A percentile compares a stretch with the other conserved stretches of the same genome.
phyloP scores from a whole-genome alignment of 2,329 filamentous ascomycete genomes.

The Paraphaeosphaeria sporulosa region DNA sequence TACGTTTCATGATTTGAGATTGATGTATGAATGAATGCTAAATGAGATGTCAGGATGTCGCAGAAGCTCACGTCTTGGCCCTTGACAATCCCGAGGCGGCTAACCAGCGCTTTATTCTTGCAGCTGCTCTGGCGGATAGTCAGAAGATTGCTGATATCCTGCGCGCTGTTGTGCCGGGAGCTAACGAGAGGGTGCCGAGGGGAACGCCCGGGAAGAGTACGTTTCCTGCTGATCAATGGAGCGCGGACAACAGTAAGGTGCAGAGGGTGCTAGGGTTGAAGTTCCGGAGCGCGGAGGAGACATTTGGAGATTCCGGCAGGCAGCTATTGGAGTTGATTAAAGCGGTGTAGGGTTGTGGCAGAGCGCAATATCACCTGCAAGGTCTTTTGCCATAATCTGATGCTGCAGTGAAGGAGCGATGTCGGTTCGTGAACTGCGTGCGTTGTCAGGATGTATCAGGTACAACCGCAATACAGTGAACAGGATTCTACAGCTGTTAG shows the following conservation, averaged over 20 bases:
- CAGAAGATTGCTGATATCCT: slow-evolving; percentile 63
- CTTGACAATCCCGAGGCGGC: slow-evolving; percentile 60
- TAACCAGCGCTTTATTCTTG: slow-evolving; percentile 65
- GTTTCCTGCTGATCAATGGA: slow-evolving; percentile 40
- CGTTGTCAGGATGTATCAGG: background rate
- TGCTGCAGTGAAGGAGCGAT: background rate
- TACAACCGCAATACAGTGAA: background rate
- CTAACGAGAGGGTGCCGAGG: slow-evolving; percentile 54
- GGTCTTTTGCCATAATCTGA: background rate
- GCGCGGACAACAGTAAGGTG: slow-evolving; percentile 60
- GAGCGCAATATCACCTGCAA: background rate
- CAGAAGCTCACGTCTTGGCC: slow-evolving; percentile 65
- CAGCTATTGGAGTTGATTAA: slow-evolving; percentile 59
- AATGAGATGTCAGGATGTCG: slow-evolving; percentile 55
- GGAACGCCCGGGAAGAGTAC: slow-evolving; percentile 27
- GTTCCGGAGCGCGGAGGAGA: slow-evolving; percentile 61
- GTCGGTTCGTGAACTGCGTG: background rate
- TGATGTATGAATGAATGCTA: slow-evolving; percentile 16
- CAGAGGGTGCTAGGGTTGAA: slow-evolving; percentile 62
- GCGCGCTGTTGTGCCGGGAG: slow-evolving; percentile 57
- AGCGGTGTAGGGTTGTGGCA: background rate
- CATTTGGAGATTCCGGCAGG: slow-evolving; percentile 65
- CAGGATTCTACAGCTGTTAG: background rate
- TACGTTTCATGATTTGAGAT: background rate
- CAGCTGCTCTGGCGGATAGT: slow-evolving; percentile 63